These are phyloP conservation scores for Amoebophrya sp. DNA, from an alignment of 169 alveolate genomes.

Conservation along the genomic window DNA sequence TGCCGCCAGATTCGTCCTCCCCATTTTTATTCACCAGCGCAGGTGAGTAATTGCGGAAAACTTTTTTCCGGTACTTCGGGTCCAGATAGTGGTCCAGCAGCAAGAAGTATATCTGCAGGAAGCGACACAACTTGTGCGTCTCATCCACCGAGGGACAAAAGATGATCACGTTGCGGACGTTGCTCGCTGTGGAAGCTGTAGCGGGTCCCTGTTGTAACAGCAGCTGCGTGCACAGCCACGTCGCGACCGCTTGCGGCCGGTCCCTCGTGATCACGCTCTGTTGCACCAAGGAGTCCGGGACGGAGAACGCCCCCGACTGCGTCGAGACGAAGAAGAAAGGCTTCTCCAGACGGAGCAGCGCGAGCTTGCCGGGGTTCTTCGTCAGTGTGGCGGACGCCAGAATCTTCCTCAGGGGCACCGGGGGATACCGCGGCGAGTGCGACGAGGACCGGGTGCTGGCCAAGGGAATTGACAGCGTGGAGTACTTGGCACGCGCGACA, in stretches of 20 bases:
- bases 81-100: neutral
- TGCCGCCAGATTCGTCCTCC: neutral
- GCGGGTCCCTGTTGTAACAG: neutral
- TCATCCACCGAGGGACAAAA: neutral
- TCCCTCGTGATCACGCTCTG: neutral
- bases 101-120: neutral
- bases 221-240: neutral
- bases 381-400: neutral
- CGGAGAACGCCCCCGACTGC: neutral
- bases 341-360: neutral
- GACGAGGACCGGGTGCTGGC: neutral
- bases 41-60: neutral
- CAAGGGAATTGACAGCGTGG: neutral
- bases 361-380: neutral
- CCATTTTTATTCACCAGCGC: neutral
- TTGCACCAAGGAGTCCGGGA: neutral
- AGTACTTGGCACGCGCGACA: neutral
- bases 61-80: neutral
- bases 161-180: neutral
- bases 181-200: neutral
- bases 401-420: neutral
- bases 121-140: neutral
- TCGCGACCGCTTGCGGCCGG: neutral
- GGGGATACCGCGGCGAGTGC: neutral
- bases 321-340: neutral